phyloP scores from a whole-genome alignment of 305 asterid species.

The Plantago rigida region DNA sequence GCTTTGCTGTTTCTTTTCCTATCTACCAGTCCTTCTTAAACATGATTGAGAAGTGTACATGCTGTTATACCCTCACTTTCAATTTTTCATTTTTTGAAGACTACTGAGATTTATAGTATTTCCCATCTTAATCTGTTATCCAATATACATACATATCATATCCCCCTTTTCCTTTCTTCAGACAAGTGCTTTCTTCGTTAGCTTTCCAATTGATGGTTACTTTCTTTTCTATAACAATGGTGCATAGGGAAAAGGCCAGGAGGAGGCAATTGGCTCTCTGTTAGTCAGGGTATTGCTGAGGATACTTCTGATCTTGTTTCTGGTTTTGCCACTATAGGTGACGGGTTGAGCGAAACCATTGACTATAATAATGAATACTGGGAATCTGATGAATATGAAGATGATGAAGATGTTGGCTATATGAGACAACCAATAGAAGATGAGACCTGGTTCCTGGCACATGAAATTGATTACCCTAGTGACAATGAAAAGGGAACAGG shows the following conservation, averaged over 20 bases:
- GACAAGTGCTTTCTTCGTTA: slow-evolving; percentile 1
- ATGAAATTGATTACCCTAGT: slow-evolving; percentile 96
- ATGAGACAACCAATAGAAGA: slow-evolving; percentile 97
- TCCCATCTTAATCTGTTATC: slow-evolving; percentile 6
- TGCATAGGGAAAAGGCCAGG: slow-evolving; percentile 59
- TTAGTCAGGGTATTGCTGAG: slow-evolving; percentile 94
- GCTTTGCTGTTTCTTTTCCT: slow-evolving; percentile 7
- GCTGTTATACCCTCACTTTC: too few species aligned
- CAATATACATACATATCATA: background rate
- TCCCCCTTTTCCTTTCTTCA: slow-evolving; percentile 7
- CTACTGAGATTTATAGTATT: background rate
- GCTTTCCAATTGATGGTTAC: slow-evolving; percentile 17
- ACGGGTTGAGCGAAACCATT: slow-evolving; percentile 76
- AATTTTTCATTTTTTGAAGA: background rate
- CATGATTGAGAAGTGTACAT: too few species aligned
- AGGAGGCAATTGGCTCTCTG: slow-evolving; percentile 93
- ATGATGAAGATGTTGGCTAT: slow-evolving; percentile 96
- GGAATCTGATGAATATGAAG: slow-evolving; percentile 97
- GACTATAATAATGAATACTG: slow-evolving; percentile 90
- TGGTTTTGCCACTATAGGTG: slow-evolving; percentile 95
- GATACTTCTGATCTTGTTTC: slow-evolving; percentile 92
- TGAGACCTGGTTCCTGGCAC: slow-evolving; percentile 93
- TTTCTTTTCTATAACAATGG: slow-evolving; percentile 30
- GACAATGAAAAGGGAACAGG: slow-evolving; percentile 88
- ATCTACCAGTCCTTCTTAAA: background rate